Percentiles rank a stretch among this genome's conserved stretches.
Evolutionary conservation across 495 filamentous ascomycete genomes (phyloP).

Genomic region (Annulohypoxylon bovei): DNA sequence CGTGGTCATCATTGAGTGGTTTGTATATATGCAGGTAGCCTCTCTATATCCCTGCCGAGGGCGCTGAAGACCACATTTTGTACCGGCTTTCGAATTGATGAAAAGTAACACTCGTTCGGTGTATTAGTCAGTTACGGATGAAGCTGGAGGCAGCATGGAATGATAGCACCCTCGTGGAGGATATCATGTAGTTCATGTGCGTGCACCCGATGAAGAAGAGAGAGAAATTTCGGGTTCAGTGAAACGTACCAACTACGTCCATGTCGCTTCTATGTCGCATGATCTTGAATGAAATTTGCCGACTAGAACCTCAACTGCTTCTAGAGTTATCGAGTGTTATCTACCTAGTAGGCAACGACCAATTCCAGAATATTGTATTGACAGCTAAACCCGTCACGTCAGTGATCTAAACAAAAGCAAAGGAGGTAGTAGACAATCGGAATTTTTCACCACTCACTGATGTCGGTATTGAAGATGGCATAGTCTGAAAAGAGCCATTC

Average conservation of each 20-base stretch:
- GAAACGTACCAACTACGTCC: constrained; percentile 5
- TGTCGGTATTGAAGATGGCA: not conserved
- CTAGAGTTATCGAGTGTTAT: not conserved
- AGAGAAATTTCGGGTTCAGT: not conserved
- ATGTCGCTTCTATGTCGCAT: not conserved
- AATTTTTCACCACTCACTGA: not conserved
- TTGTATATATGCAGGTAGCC: constrained; percentile 21
- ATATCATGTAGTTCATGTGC: not conserved
- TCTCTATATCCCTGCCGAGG: not conserved
- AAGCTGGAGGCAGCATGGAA: not conserved
- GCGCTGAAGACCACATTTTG: constrained; percentile 9
- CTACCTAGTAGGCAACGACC: not conserved
- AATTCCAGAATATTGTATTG: not conserved
- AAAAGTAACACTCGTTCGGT: constrained; percentile 29
- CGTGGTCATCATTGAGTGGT: constrained; percentile 38
- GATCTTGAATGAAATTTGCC: not conserved
- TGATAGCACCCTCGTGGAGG: constrained; percentile 4
- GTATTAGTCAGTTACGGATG: constrained; percentile 27
- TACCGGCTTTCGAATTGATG: constrained; percentile 17
- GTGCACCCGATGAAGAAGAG: not conserved
- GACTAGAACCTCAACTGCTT: not conserved
- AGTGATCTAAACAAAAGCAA: not conserved
- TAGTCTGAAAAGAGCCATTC: not conserved
- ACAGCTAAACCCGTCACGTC: not conserved
- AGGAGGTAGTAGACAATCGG: not conserved